phyloP scores from a whole-genome alignment of 306 rosid species.

The Phaseolus lunatus region DNA sequence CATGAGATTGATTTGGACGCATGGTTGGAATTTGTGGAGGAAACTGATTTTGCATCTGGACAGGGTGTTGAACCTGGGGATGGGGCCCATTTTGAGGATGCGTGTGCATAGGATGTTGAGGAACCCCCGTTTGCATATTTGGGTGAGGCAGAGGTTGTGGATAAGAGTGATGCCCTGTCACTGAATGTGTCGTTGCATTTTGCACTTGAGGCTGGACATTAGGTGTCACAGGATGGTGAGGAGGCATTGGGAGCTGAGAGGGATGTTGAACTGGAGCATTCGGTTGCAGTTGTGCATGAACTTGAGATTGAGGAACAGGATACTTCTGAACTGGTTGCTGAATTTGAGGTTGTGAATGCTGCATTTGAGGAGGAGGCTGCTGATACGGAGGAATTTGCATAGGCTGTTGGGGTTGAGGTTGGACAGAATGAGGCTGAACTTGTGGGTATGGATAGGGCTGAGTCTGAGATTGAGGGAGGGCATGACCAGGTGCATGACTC shows the following conservation, averaged over 20 bases:
- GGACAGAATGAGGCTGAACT: conserved; percentile 54
- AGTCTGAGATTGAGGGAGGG: conserved; percentile 49
- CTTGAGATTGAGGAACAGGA: conserved; percentile 65
- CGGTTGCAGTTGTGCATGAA: conserved; percentile 63
- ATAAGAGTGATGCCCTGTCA: conserved; percentile 72
- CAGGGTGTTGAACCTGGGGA: conserved; percentile 61
- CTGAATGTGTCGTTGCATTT: conserved; percentile 63
- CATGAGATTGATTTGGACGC: conserved; percentile 70
- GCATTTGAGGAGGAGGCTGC: conserved; percentile 74
- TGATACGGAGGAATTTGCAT: conserved; percentile 69
- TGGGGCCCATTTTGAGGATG: conserved; percentile 65
- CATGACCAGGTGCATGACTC: conserved; percentile 63
- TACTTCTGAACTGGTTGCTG: conserved; percentile 74
- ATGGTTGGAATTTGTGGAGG: conserved; percentile 65
- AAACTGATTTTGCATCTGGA: conserved; percentile 66
- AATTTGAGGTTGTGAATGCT: conserved; percentile 59
- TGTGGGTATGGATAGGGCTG: conserved; percentile 63
- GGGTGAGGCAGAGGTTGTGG: conserved; percentile 73
- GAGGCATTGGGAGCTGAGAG: conserved; percentile 57
- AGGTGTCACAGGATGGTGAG: conserved; percentile 55
- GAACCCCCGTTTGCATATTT: conserved; percentile 61
- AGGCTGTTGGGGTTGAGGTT: conserved; percentile 64
- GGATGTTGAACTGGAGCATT: conserved; percentile 63
- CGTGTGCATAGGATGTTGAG: conserved; percentile 58
- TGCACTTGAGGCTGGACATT: conserved; percentile 67